Evolutionary conservation across 2,329 filamentous ascomycete genomes (phyloP), one percentile per base, ranked within the genome.

Genomic region (Sphaerulina musiva): DNA sequence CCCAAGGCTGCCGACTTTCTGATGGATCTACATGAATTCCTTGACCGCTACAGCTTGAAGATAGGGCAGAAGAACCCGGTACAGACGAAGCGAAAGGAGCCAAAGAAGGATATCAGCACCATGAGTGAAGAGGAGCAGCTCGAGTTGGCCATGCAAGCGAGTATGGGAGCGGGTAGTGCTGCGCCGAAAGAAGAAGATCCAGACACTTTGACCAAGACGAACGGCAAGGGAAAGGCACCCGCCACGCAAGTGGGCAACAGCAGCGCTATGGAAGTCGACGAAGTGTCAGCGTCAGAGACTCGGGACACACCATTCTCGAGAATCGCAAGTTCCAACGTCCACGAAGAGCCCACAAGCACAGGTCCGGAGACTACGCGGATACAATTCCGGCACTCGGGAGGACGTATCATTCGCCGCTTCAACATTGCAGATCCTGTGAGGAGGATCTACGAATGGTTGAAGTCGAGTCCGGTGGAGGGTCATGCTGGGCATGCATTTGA

Each of bases 61-160:
- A 82, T 83, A 43, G 86, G 89, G 66, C 92, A 86, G 68, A 95
- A 95, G 74, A 98, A 98, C 67, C 93, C 93, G 0, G 89, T 98
- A 4, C 86, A 89, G 23, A 86, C 83, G 68, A 77, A 85, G 51
- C 89, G 88, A 70, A 78, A 84, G 2, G 86, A 89, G 53, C 60
- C 63, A 34, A 70, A 68, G 66, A 85, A 85, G 67, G 88, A 92
- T 60, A 81, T 96, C 1, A 86, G 87, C 55, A 83, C 87, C 39
- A 92, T 98, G 85, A 95, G 89, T 0, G 93, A 98, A 68, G 91
- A 97, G 47, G 91, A 98, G 73, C 95, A 95, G 90, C 76, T 98
- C 62, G 87, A 96, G 70, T 84, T 96, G 80, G 93, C 93, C 0
- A 72, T 98, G 67, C 84, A 91, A 69, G 93, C 95, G 73, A 96